These are phyloP conservation scores for Amaranthus cruentus DNA, from an alignment of 148 eudicot species.

Conservation along the genomic window DNA sequence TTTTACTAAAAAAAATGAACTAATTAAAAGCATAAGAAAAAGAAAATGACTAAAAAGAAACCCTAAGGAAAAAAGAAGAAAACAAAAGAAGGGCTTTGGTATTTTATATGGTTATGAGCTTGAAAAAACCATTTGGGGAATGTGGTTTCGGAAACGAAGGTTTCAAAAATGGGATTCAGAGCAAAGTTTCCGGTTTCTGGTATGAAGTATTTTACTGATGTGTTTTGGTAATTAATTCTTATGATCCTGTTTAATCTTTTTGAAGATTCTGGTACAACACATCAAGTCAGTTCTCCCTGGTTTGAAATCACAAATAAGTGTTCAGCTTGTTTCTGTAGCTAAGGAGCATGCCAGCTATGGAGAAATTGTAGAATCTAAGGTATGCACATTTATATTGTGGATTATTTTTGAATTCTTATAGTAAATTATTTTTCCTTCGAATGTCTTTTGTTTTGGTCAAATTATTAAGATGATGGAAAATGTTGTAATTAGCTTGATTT, in stretches of 20 bases:
- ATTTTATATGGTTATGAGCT: too few relatives aligned
- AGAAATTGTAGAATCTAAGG: constrained; percentile 91
- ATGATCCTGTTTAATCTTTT: constrained; percentile 12
- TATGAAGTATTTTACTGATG: not conserved
- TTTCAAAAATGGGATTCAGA: too few relatives aligned
- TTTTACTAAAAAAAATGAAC: too few relatives aligned
- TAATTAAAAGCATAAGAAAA: too few relatives aligned
- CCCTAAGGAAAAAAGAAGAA: too few relatives aligned
- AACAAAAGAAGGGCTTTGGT: too few relatives aligned
- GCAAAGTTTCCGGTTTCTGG: too few relatives aligned
- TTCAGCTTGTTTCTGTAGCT: constrained; percentile 69
- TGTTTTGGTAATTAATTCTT: not conserved
- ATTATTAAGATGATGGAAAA: not conserved
- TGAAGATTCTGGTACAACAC: constrained; percentile 86
- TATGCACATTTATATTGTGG: constrained; percentile 13
- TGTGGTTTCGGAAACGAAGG: too few relatives aligned
- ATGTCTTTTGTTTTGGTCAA: not conserved
- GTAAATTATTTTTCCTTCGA: not conserved
- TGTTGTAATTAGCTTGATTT: not conserved
- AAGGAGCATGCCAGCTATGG: constrained; percentile 99
- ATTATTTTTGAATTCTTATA: not conserved
- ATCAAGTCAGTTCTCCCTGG: constrained; percentile 83
- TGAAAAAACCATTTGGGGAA: too few relatives aligned
- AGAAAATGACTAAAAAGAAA: too few relatives aligned
- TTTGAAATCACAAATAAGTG: constrained; percentile 75